phyloP scores from a whole-genome alignment of 2,329 filamentous ascomycete genomes.

The Talaromyces marneffei region DNA sequence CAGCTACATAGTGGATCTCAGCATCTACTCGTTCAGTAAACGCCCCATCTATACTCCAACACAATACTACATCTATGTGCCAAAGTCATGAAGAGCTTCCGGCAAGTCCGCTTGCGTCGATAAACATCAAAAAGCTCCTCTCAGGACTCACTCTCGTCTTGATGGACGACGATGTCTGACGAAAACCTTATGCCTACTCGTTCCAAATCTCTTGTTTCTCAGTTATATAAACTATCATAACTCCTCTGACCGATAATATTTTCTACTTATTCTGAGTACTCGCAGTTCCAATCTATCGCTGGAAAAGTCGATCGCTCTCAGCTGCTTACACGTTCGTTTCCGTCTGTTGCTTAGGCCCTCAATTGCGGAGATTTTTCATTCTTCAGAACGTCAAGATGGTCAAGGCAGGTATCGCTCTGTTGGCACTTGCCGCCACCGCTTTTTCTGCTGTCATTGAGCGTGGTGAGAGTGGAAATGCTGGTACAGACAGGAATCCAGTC shows the following conservation, averaged over 20 bases:
- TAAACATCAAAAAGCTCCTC: background rate
- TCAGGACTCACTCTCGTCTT: background rate
- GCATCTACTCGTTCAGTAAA: background rate
- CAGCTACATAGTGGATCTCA: too few species aligned
- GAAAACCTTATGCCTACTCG: background rate
- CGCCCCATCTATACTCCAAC: background rate
- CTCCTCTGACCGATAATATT: background rate
- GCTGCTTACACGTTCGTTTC: constrained; percentile 21
- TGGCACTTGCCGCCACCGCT: constrained; percentile 32
- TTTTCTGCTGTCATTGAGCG: constrained; percentile 31
- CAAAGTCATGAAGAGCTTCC: background rate
- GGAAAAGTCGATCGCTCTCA: constrained; percentile 14
- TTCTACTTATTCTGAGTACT: background rate
- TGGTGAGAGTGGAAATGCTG: constrained; percentile 10
- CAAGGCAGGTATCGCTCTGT: constrained; percentile 29
- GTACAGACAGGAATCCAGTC: constrained; percentile 1
- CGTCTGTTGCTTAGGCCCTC: constrained; percentile 12
- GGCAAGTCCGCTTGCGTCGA: constrained; percentile 9
- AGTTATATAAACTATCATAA: constrained; percentile 13
- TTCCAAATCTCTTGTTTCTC: background rate
- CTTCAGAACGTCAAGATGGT: constrained; percentile 27
- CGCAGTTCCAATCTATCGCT: constrained; percentile 8
- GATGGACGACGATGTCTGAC: constrained; percentile 1
- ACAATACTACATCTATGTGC: constrained; percentile 5
- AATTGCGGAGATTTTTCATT: background rate